Percentiles rank a stretch among this genome's conserved stretches.
These are phyloP conservation scores for Blastobotrys attinorum DNA, from an alignment of 805 yeast species.

Conservation along the genomic window DNA sequence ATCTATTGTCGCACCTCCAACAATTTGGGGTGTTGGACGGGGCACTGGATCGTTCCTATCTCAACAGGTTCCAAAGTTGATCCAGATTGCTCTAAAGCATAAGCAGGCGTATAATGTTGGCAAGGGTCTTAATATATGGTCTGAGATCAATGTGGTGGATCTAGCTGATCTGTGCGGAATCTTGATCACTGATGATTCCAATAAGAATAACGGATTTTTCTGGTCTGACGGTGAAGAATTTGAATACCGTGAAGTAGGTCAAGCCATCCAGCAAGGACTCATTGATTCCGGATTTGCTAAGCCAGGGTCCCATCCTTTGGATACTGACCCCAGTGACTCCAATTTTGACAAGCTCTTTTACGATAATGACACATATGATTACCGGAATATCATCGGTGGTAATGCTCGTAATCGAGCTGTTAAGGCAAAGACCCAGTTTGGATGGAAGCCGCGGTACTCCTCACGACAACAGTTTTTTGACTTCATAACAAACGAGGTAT, in stretches of 20 bases:
- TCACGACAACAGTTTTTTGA: conserved; percentile 9
- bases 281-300: conserved; percentile 3
- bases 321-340: no score
- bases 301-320: no score
- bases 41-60: conserved; percentile 14
- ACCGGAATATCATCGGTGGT: conserved; percentile 43
- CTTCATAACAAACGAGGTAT: neutral
- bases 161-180: conserved; percentile 13
- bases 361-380: conserved; percentile 42
- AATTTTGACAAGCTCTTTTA: conserved; percentile 50
- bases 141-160: conserved; percentile 14
- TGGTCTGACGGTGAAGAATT: conserved; percentile 11
- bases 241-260: conserved; percentile 8
- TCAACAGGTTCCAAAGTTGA: conserved; percentile 10
- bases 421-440: conserved; percentile 34
- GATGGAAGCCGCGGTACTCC: conserved; percentile 26
- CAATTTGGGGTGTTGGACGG: conserved; percentile 18
- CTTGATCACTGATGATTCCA: conserved; percentile 6
- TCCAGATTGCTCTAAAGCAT: conserved; percentile 6
- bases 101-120: conserved; percentile 14
- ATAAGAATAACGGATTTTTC: conserved; percentile 13
- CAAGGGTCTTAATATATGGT: conserved; percentile 11
- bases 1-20: conserved; percentile 16
- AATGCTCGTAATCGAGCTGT: conserved; percentile 42
- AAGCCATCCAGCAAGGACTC: conserved; percentile 12